These are phyloP conservation scores for Clarireedia monteithiana DNA, from an alignment of 2,329 filamentous ascomycete species.

Conservation along the genomic window DNA sequence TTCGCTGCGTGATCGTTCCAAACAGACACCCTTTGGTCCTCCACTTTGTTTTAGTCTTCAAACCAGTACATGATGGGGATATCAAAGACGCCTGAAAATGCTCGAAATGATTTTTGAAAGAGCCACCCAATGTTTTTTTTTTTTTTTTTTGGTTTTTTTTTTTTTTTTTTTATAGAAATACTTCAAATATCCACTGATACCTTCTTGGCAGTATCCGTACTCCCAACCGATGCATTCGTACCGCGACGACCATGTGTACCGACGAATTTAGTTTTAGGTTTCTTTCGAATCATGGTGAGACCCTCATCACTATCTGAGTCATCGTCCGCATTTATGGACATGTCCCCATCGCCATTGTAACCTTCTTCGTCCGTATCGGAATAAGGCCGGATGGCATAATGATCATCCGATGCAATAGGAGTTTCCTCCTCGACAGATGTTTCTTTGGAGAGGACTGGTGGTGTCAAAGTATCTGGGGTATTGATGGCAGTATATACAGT, in stretches of 20 bases:
- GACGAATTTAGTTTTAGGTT: conserved; percentile 28
- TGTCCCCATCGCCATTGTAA: conserved; percentile 25
- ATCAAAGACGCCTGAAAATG: background rate
- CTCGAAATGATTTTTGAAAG: background rate
- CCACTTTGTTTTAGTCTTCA: too few relatives aligned
- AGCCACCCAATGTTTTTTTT: background rate
- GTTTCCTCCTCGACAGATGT: conserved; percentile 11
- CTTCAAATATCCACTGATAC: conserved; percentile 21
- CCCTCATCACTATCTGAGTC: conserved; percentile 29
- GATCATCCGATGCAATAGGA: conserved; percentile 2
- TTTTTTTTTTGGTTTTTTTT: background rate
- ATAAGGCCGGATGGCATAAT: conserved; percentile 8
- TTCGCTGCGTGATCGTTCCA: too few relatives aligned
- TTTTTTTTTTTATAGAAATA: background rate
- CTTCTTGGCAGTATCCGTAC: conserved; percentile 58
- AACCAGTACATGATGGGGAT: background rate
- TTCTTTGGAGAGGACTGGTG: conserved; percentile 22
- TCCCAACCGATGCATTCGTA: conserved; percentile 53
- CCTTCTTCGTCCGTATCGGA: conserved; percentile 24
- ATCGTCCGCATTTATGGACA: conserved; percentile 15
- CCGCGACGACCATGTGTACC: conserved; percentile 38
- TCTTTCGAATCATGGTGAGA: conserved; percentile 29
- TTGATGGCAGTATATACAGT: conserved; percentile 15
- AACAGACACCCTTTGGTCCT: too few relatives aligned
- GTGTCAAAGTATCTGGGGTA: conserved; percentile 25